Conservation (phyloP, 768 basidiomycete genomes). For the Mycena chlorophos region DNA sequence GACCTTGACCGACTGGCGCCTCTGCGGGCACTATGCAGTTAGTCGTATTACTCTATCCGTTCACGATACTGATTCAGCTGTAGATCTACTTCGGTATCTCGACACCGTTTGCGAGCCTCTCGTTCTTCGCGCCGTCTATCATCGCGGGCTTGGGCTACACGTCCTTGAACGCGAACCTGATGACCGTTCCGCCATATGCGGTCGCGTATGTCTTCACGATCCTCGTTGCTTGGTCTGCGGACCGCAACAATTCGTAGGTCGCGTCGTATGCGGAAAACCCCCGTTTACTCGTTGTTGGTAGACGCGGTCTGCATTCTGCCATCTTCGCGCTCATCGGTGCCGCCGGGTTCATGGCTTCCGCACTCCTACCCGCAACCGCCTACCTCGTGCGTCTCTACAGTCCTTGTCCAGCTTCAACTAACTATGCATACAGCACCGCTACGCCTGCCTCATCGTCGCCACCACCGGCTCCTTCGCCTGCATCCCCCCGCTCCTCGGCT, state of each 20-base stretch:
- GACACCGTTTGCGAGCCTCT: constrained; percentile 41
- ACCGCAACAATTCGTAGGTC: constrained; percentile 22
- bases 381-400: constrained; percentile 1
- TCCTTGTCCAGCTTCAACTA: background rate
- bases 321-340: constrained; percentile 21
- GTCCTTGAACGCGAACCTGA: constrained; percentile 44
- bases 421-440: constrained; percentile 22
- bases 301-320: constrained; percentile 17
- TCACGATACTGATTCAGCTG: background rate
- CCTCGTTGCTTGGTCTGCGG: constrained; percentile 24
- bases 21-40: constrained; percentile 41
- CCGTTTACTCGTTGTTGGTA: background rate
- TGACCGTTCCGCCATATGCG: constrained; percentile 45
- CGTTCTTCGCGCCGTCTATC: constrained; percentile 58
- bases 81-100: constrained; percentile 42
- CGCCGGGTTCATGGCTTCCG: constrained; percentile 18
- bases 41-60: background rate
- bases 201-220: constrained; percentile 34
- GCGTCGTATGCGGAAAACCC: background rate
- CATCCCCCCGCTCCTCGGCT: constrained; percentile 36
- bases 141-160: constrained; percentile 48
- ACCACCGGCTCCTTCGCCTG: constrained; percentile 34
- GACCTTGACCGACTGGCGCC: constrained; percentile 38
- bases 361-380: constrained; percentile 11
- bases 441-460: constrained; percentile 33